Conservation (phyloP, 495 filamentous ascomycete species). For the Thozetella sp. region DNA sequence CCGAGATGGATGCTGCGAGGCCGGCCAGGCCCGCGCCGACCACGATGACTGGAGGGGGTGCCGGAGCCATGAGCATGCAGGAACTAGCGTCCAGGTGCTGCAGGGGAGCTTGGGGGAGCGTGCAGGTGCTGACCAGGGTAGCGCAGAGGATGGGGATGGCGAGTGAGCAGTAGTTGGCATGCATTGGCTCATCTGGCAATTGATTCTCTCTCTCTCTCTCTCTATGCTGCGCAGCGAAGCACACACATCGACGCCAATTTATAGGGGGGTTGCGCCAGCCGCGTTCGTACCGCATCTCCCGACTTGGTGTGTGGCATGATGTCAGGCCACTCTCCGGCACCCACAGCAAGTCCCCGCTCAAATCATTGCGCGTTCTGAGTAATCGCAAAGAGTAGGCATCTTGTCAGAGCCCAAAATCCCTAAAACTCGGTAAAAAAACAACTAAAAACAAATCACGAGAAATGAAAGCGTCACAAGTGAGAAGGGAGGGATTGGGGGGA, state of each 20-base stretch:
- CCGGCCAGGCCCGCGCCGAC: constrained; percentile 56
- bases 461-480: no score
- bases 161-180: background rate
- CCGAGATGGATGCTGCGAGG: constrained; percentile 47
- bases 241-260: background rate
- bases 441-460: no score
- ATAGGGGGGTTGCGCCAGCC: background rate
- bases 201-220: background rate
- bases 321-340: constrained; percentile 1
- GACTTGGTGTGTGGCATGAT: background rate
- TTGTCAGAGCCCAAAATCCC: no score
- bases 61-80: background rate
- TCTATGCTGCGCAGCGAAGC: background rate
- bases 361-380: no score
- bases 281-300: background rate
- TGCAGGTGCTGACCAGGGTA: background rate
- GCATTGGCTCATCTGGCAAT: background rate
- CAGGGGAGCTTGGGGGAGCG: background rate
- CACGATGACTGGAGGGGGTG: constrained; percentile 36
- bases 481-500: no score
- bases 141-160: background rate
- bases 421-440: no score
- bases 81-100: background rate
- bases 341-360: no score
- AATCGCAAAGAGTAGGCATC: no score